Base-by-base conservation (phyloP, 192 early-diverging fungal species). In the Kappamyces sp. region DNA sequence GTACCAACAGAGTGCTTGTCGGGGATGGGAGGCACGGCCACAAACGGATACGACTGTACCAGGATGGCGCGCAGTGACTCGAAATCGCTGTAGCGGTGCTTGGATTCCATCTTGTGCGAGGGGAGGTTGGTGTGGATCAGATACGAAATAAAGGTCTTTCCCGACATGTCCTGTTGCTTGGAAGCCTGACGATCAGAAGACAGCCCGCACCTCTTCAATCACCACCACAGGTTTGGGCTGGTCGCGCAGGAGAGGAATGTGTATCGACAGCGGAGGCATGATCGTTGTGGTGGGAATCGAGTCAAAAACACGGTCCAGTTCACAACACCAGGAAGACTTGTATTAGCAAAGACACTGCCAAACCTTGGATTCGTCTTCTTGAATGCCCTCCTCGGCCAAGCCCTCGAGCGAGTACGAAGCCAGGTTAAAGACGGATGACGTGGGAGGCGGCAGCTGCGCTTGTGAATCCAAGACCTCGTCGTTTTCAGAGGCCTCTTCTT, bases 41-140 rank as follows among this genome's bases (percentile, higher is more conserved):
- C 65, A 1, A 86, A 89, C 4, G 93, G 93, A 66, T 96, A 89
- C 51, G 92, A 75, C 39, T 82, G 74, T 14, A 72, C 74, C 49
- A 99, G 76, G 8, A 85, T 67, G 48, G 78, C 87, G 55, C 92
- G 76, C 43, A 99, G 76, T 2, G 91, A 85, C 67, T 96, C 94
- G 60, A 99, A 99, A 68, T 99, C 96, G 52, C 90, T 92, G 69
- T 99, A 99, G 36, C 96, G 81, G 46, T 89, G 85, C 58, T 78
- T 86, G 36, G 88, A 78, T 66, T 90, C 88, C 47, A 63, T 59
- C 22, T 67, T 62, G 9, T 70, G 4, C 8, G 38, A 32, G 50
- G 59, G 33, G 1, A 79, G 36, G 33, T 58, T 68, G 70, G 62
- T 85, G 71, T 53, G 66, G 47, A 81, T 79, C 5, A 75, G 45